Conservation (phyloP, 345 rosid species). For the Arabidopsis arenosa region DNA sequence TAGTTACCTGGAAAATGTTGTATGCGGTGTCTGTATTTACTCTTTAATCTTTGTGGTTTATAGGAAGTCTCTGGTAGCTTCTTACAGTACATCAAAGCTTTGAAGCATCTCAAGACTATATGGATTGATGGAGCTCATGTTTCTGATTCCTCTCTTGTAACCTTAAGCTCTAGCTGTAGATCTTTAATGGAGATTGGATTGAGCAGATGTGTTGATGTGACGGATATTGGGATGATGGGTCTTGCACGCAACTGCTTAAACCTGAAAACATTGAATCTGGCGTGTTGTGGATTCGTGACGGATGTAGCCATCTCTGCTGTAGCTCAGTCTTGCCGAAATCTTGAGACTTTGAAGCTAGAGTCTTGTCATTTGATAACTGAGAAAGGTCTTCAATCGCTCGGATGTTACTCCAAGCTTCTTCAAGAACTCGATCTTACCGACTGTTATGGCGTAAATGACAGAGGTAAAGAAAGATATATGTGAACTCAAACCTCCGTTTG, state of each 20-base stretch:
- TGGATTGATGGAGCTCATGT: constrained; percentile 68
- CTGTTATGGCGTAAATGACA: constrained; percentile 71
- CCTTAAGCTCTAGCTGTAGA: constrained; percentile 60
- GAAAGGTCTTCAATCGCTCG: constrained; percentile 73
- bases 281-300: constrained; percentile 74
- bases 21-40: not conserved
- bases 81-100: constrained; percentile 51
- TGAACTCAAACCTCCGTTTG: not conserved
- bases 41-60: constrained; percentile 6
- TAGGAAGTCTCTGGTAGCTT: constrained; percentile 64
- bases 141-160: constrained; percentile 55
- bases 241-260: constrained; percentile 67
- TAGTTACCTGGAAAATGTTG: not conserved
- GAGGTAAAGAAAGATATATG: constrained; percentile 49
- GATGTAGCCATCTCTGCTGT: constrained; percentile 76
- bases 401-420: constrained; percentile 60
- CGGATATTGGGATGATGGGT: constrained; percentile 59
- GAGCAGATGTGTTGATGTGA: constrained; percentile 75
- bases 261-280: constrained; percentile 63
- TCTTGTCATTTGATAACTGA: constrained; percentile 84
- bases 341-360: constrained; percentile 77
- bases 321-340: constrained; percentile 68
- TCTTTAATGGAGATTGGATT: constrained; percentile 72
- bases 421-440: constrained; percentile 94
- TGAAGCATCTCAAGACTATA: constrained; percentile 64